Evolutionary conservation across 2,329 filamentous ascomycete genomes (phyloP).

Genomic region (Sporothrix pseudoabietina): DNA sequence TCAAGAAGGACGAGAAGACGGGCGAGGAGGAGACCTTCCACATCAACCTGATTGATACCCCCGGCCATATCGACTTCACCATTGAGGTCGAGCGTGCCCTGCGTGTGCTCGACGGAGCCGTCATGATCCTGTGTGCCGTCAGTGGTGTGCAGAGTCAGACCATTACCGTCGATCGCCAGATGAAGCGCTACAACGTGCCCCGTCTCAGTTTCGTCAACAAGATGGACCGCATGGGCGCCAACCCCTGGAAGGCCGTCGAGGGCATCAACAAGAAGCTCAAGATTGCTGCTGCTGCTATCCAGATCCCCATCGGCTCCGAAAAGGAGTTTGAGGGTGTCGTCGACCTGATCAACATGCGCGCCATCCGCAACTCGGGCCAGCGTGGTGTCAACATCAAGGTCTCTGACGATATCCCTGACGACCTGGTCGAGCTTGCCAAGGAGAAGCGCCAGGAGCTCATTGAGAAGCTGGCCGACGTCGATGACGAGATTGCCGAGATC

Average conservation of each 20-base stretch:
- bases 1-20: constrained; percentile 69
- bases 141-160: constrained; percentile 97
- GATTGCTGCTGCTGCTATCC: constrained; percentile 87
- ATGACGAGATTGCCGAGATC: constrained; percentile 95
- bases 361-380: constrained; percentile 86
- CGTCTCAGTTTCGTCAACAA: constrained; percentile 98
- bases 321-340: constrained; percentile 91
- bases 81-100: constrained; percentile 97
- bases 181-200: constrained; percentile 97
- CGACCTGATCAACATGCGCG: constrained; percentile 88
- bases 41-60: constrained; percentile 97
- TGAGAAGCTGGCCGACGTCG: constrained; percentile 93
- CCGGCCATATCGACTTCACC: constrained; percentile 98
- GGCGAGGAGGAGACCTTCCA: constrained; percentile 90
- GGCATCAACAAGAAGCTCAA: constrained; percentile 97
- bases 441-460: constrained; percentile 85
- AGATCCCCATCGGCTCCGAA: constrained; percentile 91
- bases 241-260: constrained; percentile 95
- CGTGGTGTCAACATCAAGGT: constrained; percentile 76
- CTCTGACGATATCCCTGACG: constrained; percentile 79
- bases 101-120: constrained; percentile 90
- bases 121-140: constrained; percentile 98
- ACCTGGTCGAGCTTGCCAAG: constrained; percentile 72
- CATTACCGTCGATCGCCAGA: constrained; percentile 96
- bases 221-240: constrained; percentile 98